Evolutionary conservation across 176 grass and related monocot species (phyloP).

Genomic region (Ensete ventricosum): DNA sequence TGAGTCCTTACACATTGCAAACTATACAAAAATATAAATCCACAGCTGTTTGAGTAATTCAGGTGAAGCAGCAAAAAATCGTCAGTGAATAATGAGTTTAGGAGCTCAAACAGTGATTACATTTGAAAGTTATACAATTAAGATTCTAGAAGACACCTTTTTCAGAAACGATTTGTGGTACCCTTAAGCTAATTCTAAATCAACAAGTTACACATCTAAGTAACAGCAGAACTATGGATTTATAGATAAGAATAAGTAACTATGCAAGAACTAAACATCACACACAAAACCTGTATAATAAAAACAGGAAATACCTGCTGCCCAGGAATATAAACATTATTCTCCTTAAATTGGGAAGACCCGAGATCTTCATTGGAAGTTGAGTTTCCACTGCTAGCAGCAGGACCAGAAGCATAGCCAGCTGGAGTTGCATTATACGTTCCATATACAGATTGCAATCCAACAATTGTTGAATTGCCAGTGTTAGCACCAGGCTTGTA

Average conservation of each 20-base stretch:
- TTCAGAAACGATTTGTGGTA: no score
- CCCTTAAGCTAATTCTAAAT: no score
- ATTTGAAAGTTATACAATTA: no score
- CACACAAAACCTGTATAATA: not conserved
- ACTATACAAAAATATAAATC: no score
- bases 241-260: not conserved
- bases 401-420: constrained; percentile 40
- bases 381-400: constrained; percentile 36
- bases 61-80: no score
- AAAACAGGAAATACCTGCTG: constrained; percentile 39
- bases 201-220: no score
- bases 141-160: no score
- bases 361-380: constrained; percentile 52
- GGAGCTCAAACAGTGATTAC: no score
- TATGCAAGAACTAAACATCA: not conserved
- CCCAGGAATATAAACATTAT: constrained; percentile 62
- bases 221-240: no score
- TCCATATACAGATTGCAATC: constrained; percentile 49
- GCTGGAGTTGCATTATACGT: constrained; percentile 51
- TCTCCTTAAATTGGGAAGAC: constrained; percentile 69
- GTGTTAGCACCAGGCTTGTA: constrained; percentile 70
- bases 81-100: no score
- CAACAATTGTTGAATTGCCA: constrained; percentile 49
- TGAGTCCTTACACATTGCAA: no score
- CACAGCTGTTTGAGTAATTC: no score